Conservation (phyloP, 345 rosid genomes). For the Reutealis trisperma region DNA sequence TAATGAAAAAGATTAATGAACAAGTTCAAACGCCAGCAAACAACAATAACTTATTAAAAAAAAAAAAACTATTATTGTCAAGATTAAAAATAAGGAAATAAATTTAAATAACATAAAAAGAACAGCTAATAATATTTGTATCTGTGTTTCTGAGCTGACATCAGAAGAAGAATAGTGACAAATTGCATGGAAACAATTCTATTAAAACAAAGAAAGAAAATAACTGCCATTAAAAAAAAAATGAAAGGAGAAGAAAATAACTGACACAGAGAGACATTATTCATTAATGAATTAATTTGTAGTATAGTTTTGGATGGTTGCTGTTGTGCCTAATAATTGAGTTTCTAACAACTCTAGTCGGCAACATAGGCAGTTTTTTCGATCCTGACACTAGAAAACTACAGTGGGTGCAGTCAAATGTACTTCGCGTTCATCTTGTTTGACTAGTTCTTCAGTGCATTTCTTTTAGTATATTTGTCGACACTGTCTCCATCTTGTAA, state of each 20-base stretch:
- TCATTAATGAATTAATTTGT: neutral
- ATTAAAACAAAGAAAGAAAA: neutral
- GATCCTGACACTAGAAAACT: neutral
- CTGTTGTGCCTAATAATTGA: conserved; percentile 14
- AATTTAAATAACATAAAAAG: neutral
- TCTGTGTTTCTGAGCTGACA: conserved; percentile 9
- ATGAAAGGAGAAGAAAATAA: conserved; percentile 9
- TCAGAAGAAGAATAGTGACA: neutral
- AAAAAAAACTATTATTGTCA: neutral
- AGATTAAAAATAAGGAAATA: too few species aligned
- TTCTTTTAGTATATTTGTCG: too few species aligned
- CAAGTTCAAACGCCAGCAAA: neutral
- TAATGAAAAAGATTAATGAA: neutral
- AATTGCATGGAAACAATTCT: neutral
- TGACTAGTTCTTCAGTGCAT: too few species aligned
- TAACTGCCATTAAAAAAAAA: too few species aligned
- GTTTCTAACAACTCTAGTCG: conserved; percentile 9
- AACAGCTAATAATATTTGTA: neutral
- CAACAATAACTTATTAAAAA: neutral
- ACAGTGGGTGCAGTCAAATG: neutral
- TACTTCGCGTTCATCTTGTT: neutral
- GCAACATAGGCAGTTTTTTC: conserved; percentile 4
- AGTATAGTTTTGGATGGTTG: conserved; percentile 6
- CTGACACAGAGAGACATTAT: neutral
- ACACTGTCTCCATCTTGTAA: too few species aligned